Conservation (phyloP, 805 yeast species). For the Diddensiella santjacobensis region DNA sequence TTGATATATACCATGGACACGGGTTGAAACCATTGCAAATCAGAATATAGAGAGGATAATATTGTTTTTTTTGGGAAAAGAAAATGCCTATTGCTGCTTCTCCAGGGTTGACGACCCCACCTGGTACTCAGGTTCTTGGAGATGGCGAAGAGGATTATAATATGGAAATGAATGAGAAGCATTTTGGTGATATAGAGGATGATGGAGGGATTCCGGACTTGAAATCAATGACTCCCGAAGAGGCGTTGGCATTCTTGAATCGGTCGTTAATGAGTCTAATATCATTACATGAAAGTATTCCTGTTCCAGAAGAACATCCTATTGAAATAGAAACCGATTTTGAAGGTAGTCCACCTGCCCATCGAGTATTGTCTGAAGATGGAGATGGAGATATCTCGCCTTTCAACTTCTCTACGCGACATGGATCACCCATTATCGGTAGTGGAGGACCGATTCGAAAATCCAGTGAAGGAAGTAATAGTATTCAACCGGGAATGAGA, state of each 20-base stretch:
- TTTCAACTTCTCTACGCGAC: background rate
- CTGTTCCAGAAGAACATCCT: conserved; percentile 9
- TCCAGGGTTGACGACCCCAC: background rate
- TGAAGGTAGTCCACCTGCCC: conserved; percentile 2
- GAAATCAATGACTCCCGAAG: conserved; percentile 15
- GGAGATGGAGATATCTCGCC: conserved; percentile 7
- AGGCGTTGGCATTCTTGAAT: conserved; percentile 26
- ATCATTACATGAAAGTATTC: conserved; percentile 19
- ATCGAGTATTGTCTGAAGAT: background rate
- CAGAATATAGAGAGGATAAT: no score
- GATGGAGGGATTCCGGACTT: conserved; percentile 9
- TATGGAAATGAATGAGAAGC: background rate
- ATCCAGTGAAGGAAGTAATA: background rate
- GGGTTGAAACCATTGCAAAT: no score
- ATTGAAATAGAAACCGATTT: background rate
- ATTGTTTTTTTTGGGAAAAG: no score
- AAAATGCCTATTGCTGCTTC: no score
- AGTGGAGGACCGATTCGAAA: conserved; percentile 1
- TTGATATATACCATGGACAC: no score
- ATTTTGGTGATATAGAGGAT: background rate
- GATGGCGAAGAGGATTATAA: background rate
- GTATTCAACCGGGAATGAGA: background rate
- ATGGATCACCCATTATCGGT: background rate
- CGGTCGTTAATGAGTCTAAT: conserved; percentile 23
- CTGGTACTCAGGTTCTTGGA: background rate